Evolutionary conservation across 805 yeast genomes (phyloP), one percentile per base, ranked within the genome.

Genomic region (Metschnikowia gruessii): DNA sequence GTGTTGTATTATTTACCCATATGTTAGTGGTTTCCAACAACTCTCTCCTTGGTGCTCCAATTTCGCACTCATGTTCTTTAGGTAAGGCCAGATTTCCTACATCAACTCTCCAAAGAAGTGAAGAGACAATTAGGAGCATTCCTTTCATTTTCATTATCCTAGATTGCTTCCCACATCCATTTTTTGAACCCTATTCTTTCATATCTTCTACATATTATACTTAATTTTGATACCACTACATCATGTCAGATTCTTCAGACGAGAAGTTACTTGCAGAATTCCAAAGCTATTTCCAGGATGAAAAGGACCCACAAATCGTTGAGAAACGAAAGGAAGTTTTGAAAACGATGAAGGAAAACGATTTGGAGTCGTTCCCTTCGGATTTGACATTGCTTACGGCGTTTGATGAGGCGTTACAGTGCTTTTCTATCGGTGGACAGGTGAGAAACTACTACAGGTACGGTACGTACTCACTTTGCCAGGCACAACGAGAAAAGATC

Each of bases 391-490:
- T 71, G 6, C 72, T 83, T 44, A 88, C 92, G 37, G 94, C 94
- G 1, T 83, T 91, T 65, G 96, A 91, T 64, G 95, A 89, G 59
- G 71, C 91, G 18, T 76, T 90, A 38, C 83, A 80, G 39, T 92
- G 98, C 63, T 89, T 87, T 67, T 87, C 97, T 0, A 61, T 91
- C 2, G 97, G 96, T 3, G 97, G 97, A 0, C 97, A 91, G 61
- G 68, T 87, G 17, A 79, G 95, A 50, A 79, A 85, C 65, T 85
- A 86, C 58, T 92, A 91, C 62, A 72, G 97, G 45, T 85, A 81
- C 60, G 97, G 97, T 2, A 80, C 82, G 36, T 75, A 88, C 57
- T 81, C 83, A 42, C 70, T 80, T 50, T 92, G 98, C 65, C 75
- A 74, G 37, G 76, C 76, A 42, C 86, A 86, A 57, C 73, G 87